A percentile compares a stretch with the other conserved stretches of the same genome.
Evolutionary conservation across 2,329 filamentous ascomycete genomes (phyloP).

Genomic region (Tolypocladium guangdongense): DNA sequence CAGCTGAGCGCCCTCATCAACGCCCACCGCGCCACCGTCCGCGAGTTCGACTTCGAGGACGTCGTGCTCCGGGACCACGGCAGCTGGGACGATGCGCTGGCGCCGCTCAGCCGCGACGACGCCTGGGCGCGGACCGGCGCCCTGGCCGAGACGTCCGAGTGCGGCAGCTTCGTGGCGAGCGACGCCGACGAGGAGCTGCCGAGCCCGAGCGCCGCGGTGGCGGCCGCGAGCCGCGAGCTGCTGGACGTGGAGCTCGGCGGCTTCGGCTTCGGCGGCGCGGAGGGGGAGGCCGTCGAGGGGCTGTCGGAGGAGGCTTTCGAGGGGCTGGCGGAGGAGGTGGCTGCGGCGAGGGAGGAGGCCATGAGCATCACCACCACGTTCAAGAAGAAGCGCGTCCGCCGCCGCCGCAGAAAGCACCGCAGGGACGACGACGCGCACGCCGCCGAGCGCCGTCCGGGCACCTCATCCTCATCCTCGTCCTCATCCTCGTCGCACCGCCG

Average conservation of each 20-base stretch:
- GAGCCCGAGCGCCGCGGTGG: conserved; percentile 41
- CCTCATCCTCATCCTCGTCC: conserved; percentile 11
- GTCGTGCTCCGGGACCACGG: conserved; percentile 57
- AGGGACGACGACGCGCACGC: conserved; percentile 14
- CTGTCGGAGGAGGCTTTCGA: conserved; percentile 21
- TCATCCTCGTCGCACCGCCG: conserved; percentile 9
- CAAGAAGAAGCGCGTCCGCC: conserved; percentile 30
- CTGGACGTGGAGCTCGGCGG: conserved; percentile 26
- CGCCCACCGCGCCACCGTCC: conserved; percentile 55
- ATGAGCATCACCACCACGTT: conserved; percentile 34
- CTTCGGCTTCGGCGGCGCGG: conserved; percentile 24
- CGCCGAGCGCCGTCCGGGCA: conserved; percentile 8
- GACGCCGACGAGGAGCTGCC: conserved; percentile 28
- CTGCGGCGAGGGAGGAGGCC: conserved; percentile 19
- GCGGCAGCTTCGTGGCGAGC: not conserved
- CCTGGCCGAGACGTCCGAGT: conserved; percentile 12
- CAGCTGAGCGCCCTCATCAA: conserved; percentile 62
- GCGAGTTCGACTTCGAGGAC: conserved; percentile 72
- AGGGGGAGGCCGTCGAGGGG: conserved; percentile 18
- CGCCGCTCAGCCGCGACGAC: conserved; percentile 42
- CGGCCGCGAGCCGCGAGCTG: conserved; percentile 40
- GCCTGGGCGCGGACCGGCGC: conserved; percentile 17
- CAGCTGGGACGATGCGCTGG: conserved; percentile 74
- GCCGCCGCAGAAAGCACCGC: conserved; percentile 26
- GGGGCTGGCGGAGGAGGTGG: conserved; percentile 21